These are phyloP conservation scores for Porcisia deanei DNA, from an alignment of 208 protist genomes.

Conservation along the genomic window DNA sequence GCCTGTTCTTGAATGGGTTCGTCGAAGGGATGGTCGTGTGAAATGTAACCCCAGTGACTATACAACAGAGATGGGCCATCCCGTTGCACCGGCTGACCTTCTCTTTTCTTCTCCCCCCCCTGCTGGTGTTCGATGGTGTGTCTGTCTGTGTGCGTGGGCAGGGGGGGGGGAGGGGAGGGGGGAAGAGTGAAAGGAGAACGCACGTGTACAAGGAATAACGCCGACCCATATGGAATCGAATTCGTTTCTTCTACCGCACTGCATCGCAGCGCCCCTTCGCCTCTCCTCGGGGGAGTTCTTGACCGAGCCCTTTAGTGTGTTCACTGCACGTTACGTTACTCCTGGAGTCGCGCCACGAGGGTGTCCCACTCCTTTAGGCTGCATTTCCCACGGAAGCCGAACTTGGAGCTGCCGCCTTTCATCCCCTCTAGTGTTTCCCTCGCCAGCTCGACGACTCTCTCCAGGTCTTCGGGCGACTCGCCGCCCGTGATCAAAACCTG, in stretches of 20 bases:
- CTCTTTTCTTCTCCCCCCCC: too few species aligned
- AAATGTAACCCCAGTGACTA: background rate
- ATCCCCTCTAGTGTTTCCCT: slow-evolving; percentile 48
- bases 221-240: background rate
- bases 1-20: background rate
- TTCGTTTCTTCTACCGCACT: background rate
- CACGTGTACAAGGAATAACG: background rate
- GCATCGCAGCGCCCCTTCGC: background rate
- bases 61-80: background rate
- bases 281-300: background rate
- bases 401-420: slow-evolving; percentile 75
- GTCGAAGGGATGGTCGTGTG: background rate
- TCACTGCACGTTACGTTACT: background rate
- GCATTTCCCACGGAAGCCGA: slow-evolving; percentile 79
- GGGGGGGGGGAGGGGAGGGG: background rate
- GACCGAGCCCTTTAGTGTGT: background rate
- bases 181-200: background rate
- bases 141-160: background rate
- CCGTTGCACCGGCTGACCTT: too few species aligned
- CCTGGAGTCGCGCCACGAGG: slow-evolving; percentile 42
- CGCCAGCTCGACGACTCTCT: slow-evolving; percentile 34
- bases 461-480: slow-evolving; percentile 33
- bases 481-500: slow-evolving; percentile 73
- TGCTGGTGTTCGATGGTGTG: too few species aligned
- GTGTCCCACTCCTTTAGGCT: slow-evolving; percentile 59